Base-by-base conservation (phyloP, 192 early-diverging fungal genomes). In the Bifiguratus adelaidae region DNA sequence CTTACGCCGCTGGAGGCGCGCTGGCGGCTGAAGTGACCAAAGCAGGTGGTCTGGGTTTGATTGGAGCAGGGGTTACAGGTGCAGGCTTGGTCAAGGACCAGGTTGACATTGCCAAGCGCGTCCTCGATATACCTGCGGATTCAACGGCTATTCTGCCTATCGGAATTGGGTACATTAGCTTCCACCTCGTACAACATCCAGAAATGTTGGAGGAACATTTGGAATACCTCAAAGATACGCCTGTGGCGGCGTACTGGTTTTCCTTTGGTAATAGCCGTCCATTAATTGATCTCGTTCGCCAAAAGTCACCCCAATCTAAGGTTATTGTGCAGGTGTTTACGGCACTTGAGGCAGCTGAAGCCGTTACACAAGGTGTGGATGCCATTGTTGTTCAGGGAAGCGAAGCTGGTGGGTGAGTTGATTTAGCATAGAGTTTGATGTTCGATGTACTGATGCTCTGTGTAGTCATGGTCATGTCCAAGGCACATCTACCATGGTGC, bases 331-430 rank as follows among this genome's bases (percentile, higher is more conserved):
- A 74, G 33, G 65, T 74, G 9, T 53, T 42, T n/a, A 72, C 72
- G 0, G 56, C 74, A 7, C 38, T 52, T 22, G 53, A 76, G 33
- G 71, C 71, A 2, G 23, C 71, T 3, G 36, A 47, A 6, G 60
- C 64, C 4, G 60, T 57, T 19, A 16, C 61, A 11, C 27, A 63
- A 8, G 42, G 51, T 8, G 71, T 66, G 13, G 71, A 74, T 38
- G 66, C 74, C 4, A 55, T 74, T 44, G 71, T 74, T 2, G 41
- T 64, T 6, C 71, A 74, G 37, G 71, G 71, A 9, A 64, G 50
- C 12, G 71, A 71, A 24, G 36, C 71, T 2, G 71, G 71, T 4
- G 71, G 71, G 18, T 40, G 12, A 40, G 4, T 40, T 21, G 37
- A 40, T 40, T 21, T 21, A n/a, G n/a, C n/a, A n/a, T n/a, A n/a